Conservation (phyloP, 345 rosid genomes). For the Streptanthus diversifolius region DNA sequence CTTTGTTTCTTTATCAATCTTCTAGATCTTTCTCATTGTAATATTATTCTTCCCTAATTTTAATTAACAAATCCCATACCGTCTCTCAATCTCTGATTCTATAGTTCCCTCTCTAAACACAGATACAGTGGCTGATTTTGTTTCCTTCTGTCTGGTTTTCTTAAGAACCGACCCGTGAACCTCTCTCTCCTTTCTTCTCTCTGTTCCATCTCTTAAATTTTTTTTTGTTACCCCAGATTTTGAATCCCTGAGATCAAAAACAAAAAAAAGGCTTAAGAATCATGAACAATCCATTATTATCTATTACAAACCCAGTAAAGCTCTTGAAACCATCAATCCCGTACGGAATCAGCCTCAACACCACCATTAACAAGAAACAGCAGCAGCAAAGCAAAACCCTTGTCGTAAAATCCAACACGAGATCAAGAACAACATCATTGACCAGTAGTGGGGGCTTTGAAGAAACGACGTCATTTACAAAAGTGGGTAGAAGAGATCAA, state of each 20-base stretch:
- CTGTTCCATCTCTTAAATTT: neutral
- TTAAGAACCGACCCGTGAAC: neutral
- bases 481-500: constrained; percentile 35
- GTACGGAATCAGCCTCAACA: neutral
- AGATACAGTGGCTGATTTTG: neutral
- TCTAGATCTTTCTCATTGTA: neutral
- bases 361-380: constrained; percentile 16
- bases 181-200: constrained; percentile 4
- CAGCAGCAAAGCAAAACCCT: constrained; percentile 9
- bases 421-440: constrained; percentile 30
- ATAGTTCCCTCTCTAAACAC: neutral
- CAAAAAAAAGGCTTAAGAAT: neutral
- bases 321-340: constrained; percentile 11
- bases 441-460: constrained; percentile 28
- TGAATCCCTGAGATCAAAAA: neutral
- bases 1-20: neutral
- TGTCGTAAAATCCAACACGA: constrained; percentile 24
- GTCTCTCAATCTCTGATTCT: neutral
- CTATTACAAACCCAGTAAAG: neutral
- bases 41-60: neutral
- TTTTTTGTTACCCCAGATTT: neutral
- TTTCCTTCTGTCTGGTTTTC: neutral
- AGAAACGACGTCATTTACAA: constrained; percentile 17
- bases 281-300: constrained; percentile 16
- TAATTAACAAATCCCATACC: neutral